Base-by-base conservation (phyloP, 2,329 filamentous ascomycete species). In the Talaromyces pinophilus region DNA sequence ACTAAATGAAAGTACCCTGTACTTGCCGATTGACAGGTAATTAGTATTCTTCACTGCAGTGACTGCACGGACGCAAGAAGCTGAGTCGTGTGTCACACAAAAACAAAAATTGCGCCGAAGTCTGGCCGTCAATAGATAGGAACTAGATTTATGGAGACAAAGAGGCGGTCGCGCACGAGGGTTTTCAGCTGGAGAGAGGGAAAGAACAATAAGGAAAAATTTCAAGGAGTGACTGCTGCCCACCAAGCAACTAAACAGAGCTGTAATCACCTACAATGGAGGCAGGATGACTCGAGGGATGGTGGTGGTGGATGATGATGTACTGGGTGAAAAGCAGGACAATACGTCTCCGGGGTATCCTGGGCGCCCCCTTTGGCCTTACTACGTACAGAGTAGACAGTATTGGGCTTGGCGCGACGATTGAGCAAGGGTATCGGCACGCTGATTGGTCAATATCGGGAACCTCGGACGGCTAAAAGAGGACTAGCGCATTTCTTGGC, bases 141-240 rank as follows among this genome's bases (percentile, higher is more conserved):
- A 38, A 57, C 15, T 46, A 30, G 33, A 28, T 57, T 48, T 48
- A 63, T 17, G 44, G 35, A 63, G 42, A 50, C 40, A 55, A 63
- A 42, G 65, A 60, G 22, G 59, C 44, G 60, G 42, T 55, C 38
- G 59, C 60, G 42, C 33, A 67, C 40, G 62, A 55, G 44, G 10
- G 35, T 19, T 13, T 46, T 11, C n/a, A 46, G 52, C 62, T 30
- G 57, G 55, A 60, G 52, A 19, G 6, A 35, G 28, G n/a, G n/a
- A 64, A 48, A 44, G 15, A 42, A 15, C 33, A 11, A 50, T 54
- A 35, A 59, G 11, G 42, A 60, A 67, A 63, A 4, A 35, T 38
- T 61, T 15, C 40, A 67, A 66, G 65, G 65, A 67, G 35, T 54
- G 65, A 67, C 54, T 52, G 61, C n/a, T 59, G 62, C 40, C 46